Evolutionary conservation across 2,329 filamentous ascomycete genomes (phyloP).

Genomic region (Scedosporium boydii): DNA sequence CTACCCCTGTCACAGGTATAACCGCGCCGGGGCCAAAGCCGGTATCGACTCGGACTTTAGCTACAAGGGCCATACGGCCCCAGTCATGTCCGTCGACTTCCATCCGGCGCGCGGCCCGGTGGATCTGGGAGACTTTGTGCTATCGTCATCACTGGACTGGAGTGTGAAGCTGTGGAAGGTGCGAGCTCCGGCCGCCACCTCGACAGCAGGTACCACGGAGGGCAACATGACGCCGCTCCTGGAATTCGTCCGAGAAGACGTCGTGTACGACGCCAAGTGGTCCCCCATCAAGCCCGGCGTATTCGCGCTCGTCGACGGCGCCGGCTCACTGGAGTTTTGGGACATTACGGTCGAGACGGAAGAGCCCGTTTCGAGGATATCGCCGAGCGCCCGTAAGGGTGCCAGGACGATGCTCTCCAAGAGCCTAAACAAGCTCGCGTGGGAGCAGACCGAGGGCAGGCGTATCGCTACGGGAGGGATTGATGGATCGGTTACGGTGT

Average conservation of each 20-base stretch:
- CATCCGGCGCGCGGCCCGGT: constrained; percentile 87
- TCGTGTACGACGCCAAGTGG: constrained; percentile 95
- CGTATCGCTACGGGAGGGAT: constrained; percentile 84
- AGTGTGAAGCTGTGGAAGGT: constrained; percentile 96
- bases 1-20: constrained; percentile 93
- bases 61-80: constrained; percentile 84
- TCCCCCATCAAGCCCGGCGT: constrained; percentile 89
- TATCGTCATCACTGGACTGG: constrained; percentile 93
- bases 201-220: constrained; percentile 38
- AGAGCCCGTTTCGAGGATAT: constrained; percentile 75
- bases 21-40: constrained; percentile 92
- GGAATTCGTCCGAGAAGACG: constrained; percentile 87
- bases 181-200: constrained; percentile 65
- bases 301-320: constrained; percentile 89
- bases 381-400: constrained; percentile 57
- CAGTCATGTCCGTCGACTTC: constrained; percentile 93
- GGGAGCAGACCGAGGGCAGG: constrained; percentile 85
- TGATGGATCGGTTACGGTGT: constrained; percentile 82
- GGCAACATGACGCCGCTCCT: constrained; percentile 62
- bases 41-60: constrained; percentile 83
- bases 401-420: constrained; percentile 64
- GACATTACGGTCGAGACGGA: constrained; percentile 89
- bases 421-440: constrained; percentile 88
- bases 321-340: constrained; percentile 88
- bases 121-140: constrained; percentile 85